These are phyloP conservation scores for Solanum medicagineum DNA, from an alignment of 257 asterid species.

Conservation along the genomic window DNA sequence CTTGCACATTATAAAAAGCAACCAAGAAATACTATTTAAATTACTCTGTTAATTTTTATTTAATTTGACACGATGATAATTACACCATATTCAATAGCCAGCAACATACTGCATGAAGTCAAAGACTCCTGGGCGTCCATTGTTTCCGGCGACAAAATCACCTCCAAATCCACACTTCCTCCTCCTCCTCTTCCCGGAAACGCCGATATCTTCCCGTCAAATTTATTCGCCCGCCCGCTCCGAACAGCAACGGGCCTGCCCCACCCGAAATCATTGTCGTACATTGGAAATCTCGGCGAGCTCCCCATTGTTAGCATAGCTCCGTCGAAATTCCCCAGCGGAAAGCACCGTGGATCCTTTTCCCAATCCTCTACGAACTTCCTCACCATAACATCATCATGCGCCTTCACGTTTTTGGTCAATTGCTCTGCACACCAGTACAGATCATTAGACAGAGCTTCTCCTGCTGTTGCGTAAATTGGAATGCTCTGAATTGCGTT, in stretches of 20 bases:
- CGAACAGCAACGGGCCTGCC: slow-evolving; percentile 22
- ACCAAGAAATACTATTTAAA: no score
- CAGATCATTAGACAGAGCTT: slow-evolving; percentile 8
- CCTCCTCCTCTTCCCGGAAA: slow-evolving; percentile 26
- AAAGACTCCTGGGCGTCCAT: background rate
- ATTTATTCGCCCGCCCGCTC: slow-evolving; percentile 33
- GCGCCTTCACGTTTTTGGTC: slow-evolving; percentile 15
- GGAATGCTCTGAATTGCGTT: slow-evolving; percentile 30
- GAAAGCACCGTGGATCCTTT: slow-evolving; percentile 42
- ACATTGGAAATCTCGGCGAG: slow-evolving; percentile 21
- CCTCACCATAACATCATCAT: slow-evolving; percentile 9
- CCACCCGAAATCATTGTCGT: background rate
- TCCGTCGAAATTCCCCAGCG: slow-evolving; percentile 48
- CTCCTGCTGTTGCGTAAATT: slow-evolving; percentile 17
- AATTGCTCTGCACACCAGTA: slow-evolving; percentile 34
- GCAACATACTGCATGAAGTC: background rate
- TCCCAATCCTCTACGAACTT: slow-evolving; percentile 23
- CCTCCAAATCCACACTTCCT: slow-evolving; percentile 42
- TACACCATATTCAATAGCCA: background rate
- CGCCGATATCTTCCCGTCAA: slow-evolving; percentile 13
- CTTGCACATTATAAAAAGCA: background rate
- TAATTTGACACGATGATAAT: background rate
- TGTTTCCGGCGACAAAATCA: slow-evolving; percentile 31
- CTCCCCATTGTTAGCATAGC: slow-evolving; percentile 41
- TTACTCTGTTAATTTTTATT: background rate